These are phyloP conservation scores for Asparagopsis taxiformis DNA, from an alignment of 31 red algal species.

Conservation along the genomic window DNA sequence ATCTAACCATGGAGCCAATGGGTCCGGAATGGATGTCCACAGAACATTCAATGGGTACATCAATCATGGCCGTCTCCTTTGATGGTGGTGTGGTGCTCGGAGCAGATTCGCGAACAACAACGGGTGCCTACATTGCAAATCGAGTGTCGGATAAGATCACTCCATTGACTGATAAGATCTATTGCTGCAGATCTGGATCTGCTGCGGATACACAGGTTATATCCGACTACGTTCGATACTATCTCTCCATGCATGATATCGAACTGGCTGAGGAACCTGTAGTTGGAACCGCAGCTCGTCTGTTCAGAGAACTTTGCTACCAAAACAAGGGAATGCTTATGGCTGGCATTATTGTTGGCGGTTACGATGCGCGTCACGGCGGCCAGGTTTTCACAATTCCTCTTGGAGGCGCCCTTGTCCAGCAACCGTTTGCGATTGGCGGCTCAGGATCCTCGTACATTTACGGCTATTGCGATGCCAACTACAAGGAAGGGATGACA, in stretches of 20 bases:
- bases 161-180: constrained; percentile 88
- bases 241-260: constrained; percentile 83
- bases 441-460: constrained; percentile 95
- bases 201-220: constrained; percentile 98
- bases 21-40: constrained; percentile 48
- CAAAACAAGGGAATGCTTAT: constrained; percentile 91
- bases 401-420: constrained; percentile 80
- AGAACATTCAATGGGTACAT: constrained; percentile 90
- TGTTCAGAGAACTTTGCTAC: constrained; percentile 93
- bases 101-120: constrained; percentile 97
- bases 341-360: constrained; percentile 96
- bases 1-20: constrained; percentile 14
- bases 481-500: constrained; percentile 88
- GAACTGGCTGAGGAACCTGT: constrained; percentile 73
- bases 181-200: constrained; percentile 95
- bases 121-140: constrained; percentile 97
- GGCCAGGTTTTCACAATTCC: constrained; percentile 96
- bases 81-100: constrained; percentile 98
- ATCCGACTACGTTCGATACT: constrained; percentile 95
- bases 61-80: constrained; percentile 98
- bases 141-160: constrained; percentile 98
- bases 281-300: constrained; percentile 72
- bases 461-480: constrained; percentile 94
- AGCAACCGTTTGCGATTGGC: constrained; percentile 96
- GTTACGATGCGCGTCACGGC: constrained; percentile 79